These are phyloP conservation scores for Neofusicoccum cordaticola DNA, from an alignment of 2,329 filamentous ascomycete genomes.

Conservation along the genomic window DNA sequence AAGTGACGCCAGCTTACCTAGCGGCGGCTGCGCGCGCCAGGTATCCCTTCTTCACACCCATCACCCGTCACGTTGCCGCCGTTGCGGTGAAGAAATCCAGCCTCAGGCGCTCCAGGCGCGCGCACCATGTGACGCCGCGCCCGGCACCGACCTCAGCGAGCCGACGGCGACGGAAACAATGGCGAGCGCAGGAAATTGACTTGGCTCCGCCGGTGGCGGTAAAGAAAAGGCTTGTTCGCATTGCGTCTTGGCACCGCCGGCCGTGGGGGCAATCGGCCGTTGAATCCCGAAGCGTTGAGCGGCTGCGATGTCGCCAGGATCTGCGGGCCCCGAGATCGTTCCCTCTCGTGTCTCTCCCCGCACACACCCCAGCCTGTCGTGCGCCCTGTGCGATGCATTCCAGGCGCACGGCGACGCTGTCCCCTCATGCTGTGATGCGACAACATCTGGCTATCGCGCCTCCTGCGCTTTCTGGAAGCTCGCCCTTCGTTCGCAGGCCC, in stretches of 20 bases:
- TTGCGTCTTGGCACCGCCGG: background rate
- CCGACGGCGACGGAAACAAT: background rate
- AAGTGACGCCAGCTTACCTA: background rate
- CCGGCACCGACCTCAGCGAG: background rate
- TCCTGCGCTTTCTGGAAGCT: background rate
- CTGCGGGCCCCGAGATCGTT: background rate
- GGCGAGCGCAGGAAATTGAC: background rate
- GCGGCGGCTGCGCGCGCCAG: background rate
- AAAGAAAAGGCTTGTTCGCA: slow-evolving; percentile 2
- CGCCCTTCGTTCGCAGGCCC: background rate
- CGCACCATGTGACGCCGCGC: background rate
- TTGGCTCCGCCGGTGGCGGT: no score
- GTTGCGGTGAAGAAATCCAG: background rate
- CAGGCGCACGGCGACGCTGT: background rate
- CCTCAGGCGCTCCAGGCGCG: background rate
- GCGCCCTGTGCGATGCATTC: background rate
- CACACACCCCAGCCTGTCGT: background rate
- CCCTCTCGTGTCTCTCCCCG: background rate
- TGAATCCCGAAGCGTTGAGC: background rate
- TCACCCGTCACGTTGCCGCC: background rate
- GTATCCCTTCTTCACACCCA: background rate
- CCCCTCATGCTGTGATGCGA: background rate
- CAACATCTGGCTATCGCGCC: background rate
- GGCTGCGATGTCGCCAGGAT: background rate
- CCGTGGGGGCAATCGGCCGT: background rate